Evolutionary conservation across 1,139 yeast genomes (phyloP).

Genomic region (Kodamaea arcana): DNA sequence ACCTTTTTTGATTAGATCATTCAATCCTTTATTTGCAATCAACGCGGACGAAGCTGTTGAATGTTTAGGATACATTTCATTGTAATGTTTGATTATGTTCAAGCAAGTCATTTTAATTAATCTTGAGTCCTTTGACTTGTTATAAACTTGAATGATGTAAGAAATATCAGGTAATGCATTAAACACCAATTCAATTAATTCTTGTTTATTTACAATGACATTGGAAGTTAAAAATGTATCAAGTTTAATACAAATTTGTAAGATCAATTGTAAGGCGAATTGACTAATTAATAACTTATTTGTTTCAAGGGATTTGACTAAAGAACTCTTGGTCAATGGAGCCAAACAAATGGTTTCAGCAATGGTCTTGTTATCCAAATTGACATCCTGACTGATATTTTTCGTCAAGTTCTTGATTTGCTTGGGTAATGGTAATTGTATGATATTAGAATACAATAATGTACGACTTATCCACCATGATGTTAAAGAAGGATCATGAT

Average conservation of each 20-base stretch:
- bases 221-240: constrained; percentile 33
- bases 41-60: constrained; percentile 10
- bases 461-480: constrained; percentile 83
- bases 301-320: constrained; percentile 53
- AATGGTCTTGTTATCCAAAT: constrained; percentile 20
- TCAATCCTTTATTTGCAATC: constrained; percentile 18
- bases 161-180: constrained; percentile 28
- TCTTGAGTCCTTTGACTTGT: constrained; percentile 12
- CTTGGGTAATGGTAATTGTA: constrained; percentile 44
- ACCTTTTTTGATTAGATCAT: constrained; percentile 15
- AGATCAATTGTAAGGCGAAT: constrained; percentile 57
- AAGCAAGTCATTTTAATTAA: constrained; percentile 25
- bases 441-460: constrained; percentile 54
- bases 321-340: constrained; percentile 55
- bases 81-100: constrained; percentile 21
- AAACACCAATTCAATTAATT: constrained; percentile 27
- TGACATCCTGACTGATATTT: constrained; percentile 11
- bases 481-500: constrained; percentile 67
- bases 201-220: constrained; percentile 23
- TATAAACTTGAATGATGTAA: constrained; percentile 16
- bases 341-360: constrained; percentile 62
- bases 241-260: constrained; percentile 42
- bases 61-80: constrained; percentile 17
- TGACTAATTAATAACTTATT: constrained; percentile 61
- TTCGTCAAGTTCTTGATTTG: constrained; percentile 9